phyloP scores from a whole-genome alignment of 73 alveolate genomes.

The Paramecium tetraurelia region DNA sequence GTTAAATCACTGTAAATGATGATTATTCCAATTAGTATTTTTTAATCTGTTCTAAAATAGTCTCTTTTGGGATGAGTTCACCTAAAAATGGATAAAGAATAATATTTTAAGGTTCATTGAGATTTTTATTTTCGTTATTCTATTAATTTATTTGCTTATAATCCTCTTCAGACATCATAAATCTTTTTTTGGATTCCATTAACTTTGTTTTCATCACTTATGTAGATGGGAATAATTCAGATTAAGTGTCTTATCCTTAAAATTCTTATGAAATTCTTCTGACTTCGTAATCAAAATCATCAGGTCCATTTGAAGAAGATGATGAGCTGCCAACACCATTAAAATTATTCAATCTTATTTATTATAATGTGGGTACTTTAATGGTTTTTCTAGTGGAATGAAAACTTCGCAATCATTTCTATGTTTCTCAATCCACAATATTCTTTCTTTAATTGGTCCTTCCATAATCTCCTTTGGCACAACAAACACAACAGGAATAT shows the following conservation, averaged over 20 bases:
- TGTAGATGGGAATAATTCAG: background rate
- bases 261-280: background rate
- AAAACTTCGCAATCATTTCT: background rate
- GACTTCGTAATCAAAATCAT: background rate
- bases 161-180: background rate
- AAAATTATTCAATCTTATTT: background rate
- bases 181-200: background rate
- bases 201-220: background rate
- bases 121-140: background rate
- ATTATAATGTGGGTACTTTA: background rate
- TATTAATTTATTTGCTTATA: background rate
- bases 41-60: background rate
- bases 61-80: background rate
- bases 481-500: background rate
- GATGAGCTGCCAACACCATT: background rate
- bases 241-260: background rate
- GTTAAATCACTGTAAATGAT: background rate
- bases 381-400: background rate
- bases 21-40: background rate
- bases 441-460: background rate
- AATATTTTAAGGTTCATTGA: background rate
- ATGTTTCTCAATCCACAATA: background rate
- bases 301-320: background rate
- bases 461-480: background rate
- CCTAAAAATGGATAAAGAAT: constrained; percentile 2